A percentile compares a stretch with the other conserved stretches of the same genome.
phyloP scores from a whole-genome alignment of 2,329 filamentous ascomycete genomes.

The Verticillium alfalfae region DNA sequence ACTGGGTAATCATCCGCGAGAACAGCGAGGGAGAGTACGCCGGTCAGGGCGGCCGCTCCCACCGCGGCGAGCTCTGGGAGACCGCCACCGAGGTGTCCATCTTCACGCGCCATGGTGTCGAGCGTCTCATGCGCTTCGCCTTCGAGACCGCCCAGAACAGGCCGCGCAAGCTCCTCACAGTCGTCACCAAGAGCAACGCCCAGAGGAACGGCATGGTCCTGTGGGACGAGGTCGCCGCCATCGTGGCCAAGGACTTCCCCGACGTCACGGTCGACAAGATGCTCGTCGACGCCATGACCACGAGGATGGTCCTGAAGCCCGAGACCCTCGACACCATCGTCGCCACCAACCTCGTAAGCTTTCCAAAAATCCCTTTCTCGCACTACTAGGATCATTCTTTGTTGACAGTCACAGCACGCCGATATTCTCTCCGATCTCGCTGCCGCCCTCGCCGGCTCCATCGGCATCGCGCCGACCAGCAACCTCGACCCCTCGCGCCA shows the following conservation, averaged over 20 bases:
- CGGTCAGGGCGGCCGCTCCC: constrained; percentile 58
- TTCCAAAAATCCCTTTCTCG: too few relatives aligned
- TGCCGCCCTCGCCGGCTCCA: constrained; percentile 63
- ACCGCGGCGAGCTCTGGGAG: constrained; percentile 53
- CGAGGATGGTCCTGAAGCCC: constrained; percentile 57
- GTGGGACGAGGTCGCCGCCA: constrained; percentile 57
- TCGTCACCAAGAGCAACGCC: constrained; percentile 62
- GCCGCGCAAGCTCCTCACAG: constrained; percentile 52
- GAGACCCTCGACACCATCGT: constrained; percentile 58
- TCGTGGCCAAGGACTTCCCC: constrained; percentile 50
- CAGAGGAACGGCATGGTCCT: constrained; percentile 63
- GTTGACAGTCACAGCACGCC: constrained; percentile 28
- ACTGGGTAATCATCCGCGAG: constrained; percentile 63
- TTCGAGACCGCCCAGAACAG: constrained; percentile 55
- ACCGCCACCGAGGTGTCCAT: constrained; percentile 57
- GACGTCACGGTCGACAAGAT: constrained; percentile 60
- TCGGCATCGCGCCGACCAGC: constrained; percentile 66
- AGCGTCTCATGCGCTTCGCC: constrained; percentile 56
- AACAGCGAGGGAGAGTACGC: constrained; percentile 64
- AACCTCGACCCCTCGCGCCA: constrained; percentile 58
- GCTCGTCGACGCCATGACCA: constrained; percentile 63
- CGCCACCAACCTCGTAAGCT: constrained; percentile 47
- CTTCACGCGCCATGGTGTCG: constrained; percentile 55
- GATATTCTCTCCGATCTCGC: constrained; percentile 68
- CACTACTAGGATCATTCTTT: constrained; percentile 10